These are phyloP conservation scores for Ophiocordyceps camponoti-saundersi DNA, from an alignment of 2,329 filamentous ascomycete species.

Conservation along the genomic window DNA sequence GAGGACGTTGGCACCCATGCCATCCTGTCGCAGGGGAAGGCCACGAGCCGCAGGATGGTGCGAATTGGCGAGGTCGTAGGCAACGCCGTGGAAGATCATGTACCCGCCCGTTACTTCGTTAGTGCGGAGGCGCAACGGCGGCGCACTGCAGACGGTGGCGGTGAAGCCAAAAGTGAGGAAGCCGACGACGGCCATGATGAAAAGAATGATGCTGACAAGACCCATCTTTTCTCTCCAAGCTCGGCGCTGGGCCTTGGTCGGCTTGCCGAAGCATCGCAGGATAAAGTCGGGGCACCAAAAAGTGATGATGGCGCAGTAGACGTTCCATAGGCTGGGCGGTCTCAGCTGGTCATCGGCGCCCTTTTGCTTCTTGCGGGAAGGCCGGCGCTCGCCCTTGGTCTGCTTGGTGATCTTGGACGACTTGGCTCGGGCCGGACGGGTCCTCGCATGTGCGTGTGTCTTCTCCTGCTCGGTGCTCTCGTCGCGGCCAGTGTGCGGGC, in stretches of 20 bases:
- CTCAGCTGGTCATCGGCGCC: conserved; percentile 44
- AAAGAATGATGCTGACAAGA: conserved; percentile 77
- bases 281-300: conserved; percentile 88
- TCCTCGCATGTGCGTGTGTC: conserved; percentile 12
- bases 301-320: conserved; percentile 85
- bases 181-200: conserved; percentile 78
- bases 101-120: conserved; percentile 70
- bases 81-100: conserved; percentile 92
- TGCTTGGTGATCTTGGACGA: conserved; percentile 50
- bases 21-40: conserved; percentile 39
- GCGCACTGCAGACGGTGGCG: conserved; percentile 61
- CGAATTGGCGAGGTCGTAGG: conserved; percentile 67
- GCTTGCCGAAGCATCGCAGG: conserved; percentile 71
- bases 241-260: conserved; percentile 68
- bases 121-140: conserved; percentile 55
- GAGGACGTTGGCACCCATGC: conserved; percentile 55
- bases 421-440: conserved; percentile 23
- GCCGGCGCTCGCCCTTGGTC: conserved; percentile 21
- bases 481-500: conserved; percentile 16
- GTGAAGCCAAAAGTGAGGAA: conserved; percentile 97
- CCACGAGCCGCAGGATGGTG: conserved; percentile 66
- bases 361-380: conserved; percentile 17
- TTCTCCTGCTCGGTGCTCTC: conserved; percentile 16
- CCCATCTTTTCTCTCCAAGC: conserved; percentile 99
- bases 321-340: conserved; percentile 81